These are phyloP conservation scores for Rhizopogon vesiculosus DNA, from an alignment of 768 basidiomycete genomes.

Conservation along the genomic window DNA sequence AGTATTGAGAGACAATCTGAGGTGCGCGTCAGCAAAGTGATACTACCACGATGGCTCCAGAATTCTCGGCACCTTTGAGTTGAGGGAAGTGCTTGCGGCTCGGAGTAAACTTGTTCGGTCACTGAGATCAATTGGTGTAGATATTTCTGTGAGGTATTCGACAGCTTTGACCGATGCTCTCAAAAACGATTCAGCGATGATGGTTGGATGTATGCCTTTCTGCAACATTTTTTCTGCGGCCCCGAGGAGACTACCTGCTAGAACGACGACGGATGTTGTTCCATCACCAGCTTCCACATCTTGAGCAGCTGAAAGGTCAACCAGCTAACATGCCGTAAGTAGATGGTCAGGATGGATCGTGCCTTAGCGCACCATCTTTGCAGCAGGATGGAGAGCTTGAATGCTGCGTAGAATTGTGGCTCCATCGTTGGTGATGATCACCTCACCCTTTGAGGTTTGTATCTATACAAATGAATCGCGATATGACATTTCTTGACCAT, in stretches of 20 bases:
- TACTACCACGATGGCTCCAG: neutral
- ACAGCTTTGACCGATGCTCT: slow-evolving; percentile 90
- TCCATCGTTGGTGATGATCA: slow-evolving; percentile 97
- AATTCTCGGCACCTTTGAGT: slow-evolving; percentile 73
- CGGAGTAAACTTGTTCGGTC: slow-evolving; percentile 83
- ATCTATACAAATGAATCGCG: slow-evolving; percentile 49
- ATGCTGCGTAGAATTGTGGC: slow-evolving; percentile 96
- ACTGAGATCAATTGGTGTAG: slow-evolving; percentile 84
- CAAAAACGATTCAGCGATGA: slow-evolving; percentile 93
- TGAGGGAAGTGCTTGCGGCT: slow-evolving; percentile 92
- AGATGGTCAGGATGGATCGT: slow-evolving; percentile 1
- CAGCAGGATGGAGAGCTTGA: slow-evolving; percentile 95
- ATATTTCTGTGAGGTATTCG: slow-evolving; percentile 90
- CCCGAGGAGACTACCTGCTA: slow-evolving; percentile 88
- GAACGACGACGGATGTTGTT: slow-evolving; percentile 94
- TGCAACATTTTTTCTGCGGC: slow-evolving; percentile 96
- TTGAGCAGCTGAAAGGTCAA: slow-evolving; percentile 96
- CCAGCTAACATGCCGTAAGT: slow-evolving; percentile 52
- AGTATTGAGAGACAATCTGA: slow-evolving; percentile 99
- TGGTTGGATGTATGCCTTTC: slow-evolving; percentile 97
- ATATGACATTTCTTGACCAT: slow-evolving; percentile 8
- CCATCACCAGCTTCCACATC: slow-evolving; percentile 99
- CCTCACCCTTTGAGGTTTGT: slow-evolving; percentile 93
- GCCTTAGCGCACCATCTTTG: slow-evolving; percentile 73
- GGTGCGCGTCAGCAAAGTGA: neutral